These are phyloP conservation scores for Rosellinia necatrix DNA, from an alignment of 2,329 filamentous ascomycete species.

Conservation along the genomic window DNA sequence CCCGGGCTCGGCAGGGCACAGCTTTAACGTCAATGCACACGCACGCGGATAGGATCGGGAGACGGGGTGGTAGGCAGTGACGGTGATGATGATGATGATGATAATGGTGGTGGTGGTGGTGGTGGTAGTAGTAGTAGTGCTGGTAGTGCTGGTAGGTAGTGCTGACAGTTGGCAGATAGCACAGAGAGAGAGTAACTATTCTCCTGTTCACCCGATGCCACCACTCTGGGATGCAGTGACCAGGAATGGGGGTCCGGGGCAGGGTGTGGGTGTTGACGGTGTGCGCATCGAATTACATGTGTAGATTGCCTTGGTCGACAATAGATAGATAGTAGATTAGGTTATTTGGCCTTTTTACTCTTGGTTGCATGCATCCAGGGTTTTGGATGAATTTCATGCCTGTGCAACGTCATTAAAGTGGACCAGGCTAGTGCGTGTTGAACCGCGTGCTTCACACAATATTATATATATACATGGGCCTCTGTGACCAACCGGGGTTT, in stretches of 20 bases:
- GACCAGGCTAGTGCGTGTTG: constrained; percentile 16
- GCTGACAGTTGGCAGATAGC: not conserved
- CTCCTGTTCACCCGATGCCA: not conserved
- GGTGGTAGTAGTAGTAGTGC: no score
- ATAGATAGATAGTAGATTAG: not conserved
- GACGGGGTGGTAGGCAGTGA: no score
- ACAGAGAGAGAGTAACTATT: no score
- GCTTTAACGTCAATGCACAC: not conserved
- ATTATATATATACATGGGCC: no score
- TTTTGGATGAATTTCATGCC: constrained; percentile 16
- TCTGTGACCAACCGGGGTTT: not conserved
- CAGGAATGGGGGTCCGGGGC: not conserved
- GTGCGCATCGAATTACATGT: not conserved
- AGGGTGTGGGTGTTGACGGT: not conserved
- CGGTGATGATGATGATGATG: not conserved
- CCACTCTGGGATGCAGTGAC: not conserved
- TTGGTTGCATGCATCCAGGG: constrained; percentile 7
- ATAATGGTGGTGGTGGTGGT: no score
- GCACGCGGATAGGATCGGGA: no score
- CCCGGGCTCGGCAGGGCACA: not conserved
- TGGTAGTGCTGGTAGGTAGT: no score
- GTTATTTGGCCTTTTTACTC: constrained; percentile 23
- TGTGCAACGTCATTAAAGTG: constrained; percentile 31
- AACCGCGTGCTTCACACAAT: constrained; percentile 6
- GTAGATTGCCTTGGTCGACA: no score